Base-by-base conservation (phyloP, 768 basidiomycete genomes). In the Calocybe indica region DNA sequence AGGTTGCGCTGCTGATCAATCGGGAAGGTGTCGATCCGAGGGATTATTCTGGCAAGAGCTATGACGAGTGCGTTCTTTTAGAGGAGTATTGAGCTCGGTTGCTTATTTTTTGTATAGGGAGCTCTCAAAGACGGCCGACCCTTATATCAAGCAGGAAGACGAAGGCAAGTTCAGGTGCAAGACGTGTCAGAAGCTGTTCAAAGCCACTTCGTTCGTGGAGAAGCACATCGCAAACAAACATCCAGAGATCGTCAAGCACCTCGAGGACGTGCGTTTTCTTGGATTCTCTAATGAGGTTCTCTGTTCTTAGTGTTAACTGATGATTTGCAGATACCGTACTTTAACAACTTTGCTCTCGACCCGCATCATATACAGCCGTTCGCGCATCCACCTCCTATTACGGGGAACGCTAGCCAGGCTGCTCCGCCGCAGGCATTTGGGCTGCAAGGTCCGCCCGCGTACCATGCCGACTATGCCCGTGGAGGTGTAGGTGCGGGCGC, bases 141-240 rank as follows among this genome's bases (percentile, higher is more conserved):
- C 83, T 1, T 77, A 76, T 62, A 79, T 98, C 64, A 94, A 94
- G 68, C 88, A 92, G 62, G 95, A 98, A 66, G 95, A 97, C 55
- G 92, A 95, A 66, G 90, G 86, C 58, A 98, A 96, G 63, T 98
- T 89, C 71, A 78, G 96, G 53, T 99, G 96, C 72, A 95, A 91
- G 72, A 85, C 84, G 29, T 99, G 96, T 66, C 85, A 84, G 67
- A 99, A 99, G 71, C 75, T 98, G 14, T 99, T 99, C 83, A 94
- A 94, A 64, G 96, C 93, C 4, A 87, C 89, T 32, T 83, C 93
- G 22, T 99, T 97, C 67, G 89, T 98, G 41, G 92, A 95, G 70
- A 98, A 98, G 74, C 96, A 99, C 63, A 85, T 99, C 51, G 80
- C 85, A 9, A 92, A 94, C 63, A 98, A 98, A 64, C 96, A 99